Evolutionary conservation across 2,329 filamentous ascomycete species (phyloP), one percentile per base, ranked within the genome.

Genomic region (Lasiodiplodia citricola): DNA sequence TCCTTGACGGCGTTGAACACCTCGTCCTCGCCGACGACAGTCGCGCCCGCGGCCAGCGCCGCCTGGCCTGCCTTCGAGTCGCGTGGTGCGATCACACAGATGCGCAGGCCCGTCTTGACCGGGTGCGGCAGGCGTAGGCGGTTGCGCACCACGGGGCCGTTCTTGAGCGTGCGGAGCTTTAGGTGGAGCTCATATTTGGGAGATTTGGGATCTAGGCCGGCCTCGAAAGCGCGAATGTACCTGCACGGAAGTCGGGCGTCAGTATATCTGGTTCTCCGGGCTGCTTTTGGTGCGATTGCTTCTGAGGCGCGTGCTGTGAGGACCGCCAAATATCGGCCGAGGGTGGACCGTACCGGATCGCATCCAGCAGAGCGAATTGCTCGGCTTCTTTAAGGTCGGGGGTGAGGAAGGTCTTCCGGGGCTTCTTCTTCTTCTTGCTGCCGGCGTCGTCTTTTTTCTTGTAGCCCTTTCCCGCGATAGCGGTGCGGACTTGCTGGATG

Each of bases 71-170:
- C 86, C 71, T 89, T 87, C 72, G 92, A 94, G 72, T 90, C 90
- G 67, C 95, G 91, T n/a, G 92, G 90, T 78, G 92, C 95, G 73
- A 99, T 92, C 68, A 98, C 96, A 77, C 91, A 96, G 75, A 99
- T 94, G 71, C 91, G 90, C 64, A 94, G 86, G 79, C 97, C 93
- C 71, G 92, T 96, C 79, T 93, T 92, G 72, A 98, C 92, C 4
- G 94, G 91, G 80, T 96, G 91, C 0, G 96, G 96, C 21, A 99
- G 90, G 52, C 91, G 90, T 77, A 99, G 86, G 78, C 93, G 92
- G 82, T 92, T 96, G 72, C 94, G 92, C 72, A 99, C 86, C 10
- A 96, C 89, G 21, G 94, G 91, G 0, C 94, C 94, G 80, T 94
- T 94, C 79, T 94, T 95, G 73, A 89, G 86, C 1, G 95, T 94